Conservation (phyloP, 2,329 filamentous ascomycete species). For the Acrodontium crateriforme region DNA sequence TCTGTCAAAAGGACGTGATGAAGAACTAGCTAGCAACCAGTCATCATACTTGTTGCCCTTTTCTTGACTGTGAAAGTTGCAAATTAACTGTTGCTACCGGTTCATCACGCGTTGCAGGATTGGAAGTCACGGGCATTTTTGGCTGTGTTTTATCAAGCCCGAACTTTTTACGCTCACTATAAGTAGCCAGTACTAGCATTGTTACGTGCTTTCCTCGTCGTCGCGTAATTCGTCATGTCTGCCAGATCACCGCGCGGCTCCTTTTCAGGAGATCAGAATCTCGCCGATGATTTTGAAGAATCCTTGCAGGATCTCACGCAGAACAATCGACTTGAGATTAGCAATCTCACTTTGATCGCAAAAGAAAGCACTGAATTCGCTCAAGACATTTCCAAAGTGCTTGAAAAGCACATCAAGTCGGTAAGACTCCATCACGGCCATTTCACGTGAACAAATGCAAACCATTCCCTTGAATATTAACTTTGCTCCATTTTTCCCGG, state of each 20-base stretch:
- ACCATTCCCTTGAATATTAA: slow-evolving; percentile 3
- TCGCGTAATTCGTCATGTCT: slow-evolving; percentile 41
- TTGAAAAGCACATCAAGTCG: slow-evolving; percentile 88
- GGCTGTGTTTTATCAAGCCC: not conserved
- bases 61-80: slow-evolving; percentile 12
- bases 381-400: slow-evolving; percentile 74
- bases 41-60: slow-evolving; percentile 26
- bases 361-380: slow-evolving; percentile 96
- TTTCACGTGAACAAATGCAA: slow-evolving; percentile 16
- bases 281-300: slow-evolving; percentile 88
- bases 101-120: slow-evolving; percentile 2
- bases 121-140: slow-evolving; percentile 1
- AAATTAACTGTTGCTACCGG: slow-evolving; percentile 1
- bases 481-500: too few species aligned
- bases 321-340: slow-evolving; percentile 91
- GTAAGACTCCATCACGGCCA: slow-evolving; percentile 48
- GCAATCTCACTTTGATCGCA: slow-evolving; percentile 91
- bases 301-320: slow-evolving; percentile 81
- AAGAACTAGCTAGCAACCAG: slow-evolving; percentile 36
- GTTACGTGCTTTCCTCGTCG: slow-evolving; percentile 1
- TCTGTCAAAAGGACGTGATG: slow-evolving; percentile 1
- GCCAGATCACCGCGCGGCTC: slow-evolving; percentile 25
- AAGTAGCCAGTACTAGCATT: slow-evolving; percentile 1
- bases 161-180: slow-evolving; percentile 1
- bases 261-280: slow-evolving; percentile 49